These are phyloP conservation scores for Leptodontidium sp. DNA, from an alignment of 2,329 filamentous ascomycete species.

Conservation along the genomic window DNA sequence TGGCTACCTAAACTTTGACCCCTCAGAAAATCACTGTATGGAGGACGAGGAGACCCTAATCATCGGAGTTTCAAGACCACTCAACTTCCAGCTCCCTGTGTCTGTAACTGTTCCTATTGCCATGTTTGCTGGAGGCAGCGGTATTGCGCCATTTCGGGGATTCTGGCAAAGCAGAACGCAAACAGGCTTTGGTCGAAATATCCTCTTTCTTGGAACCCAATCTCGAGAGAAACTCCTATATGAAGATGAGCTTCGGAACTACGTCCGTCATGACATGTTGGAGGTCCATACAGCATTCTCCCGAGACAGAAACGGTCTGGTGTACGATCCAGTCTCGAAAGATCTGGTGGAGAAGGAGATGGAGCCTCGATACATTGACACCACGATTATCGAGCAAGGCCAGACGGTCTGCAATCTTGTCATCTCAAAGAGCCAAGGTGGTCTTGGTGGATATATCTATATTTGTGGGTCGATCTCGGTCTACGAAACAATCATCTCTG, in stretches of 20 bases:
- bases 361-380: neutral
- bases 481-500: constrained; percentile 1
- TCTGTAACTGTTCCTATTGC: neutral
- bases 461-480: neutral
- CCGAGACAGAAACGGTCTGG: neutral
- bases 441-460: constrained; percentile 1
- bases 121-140: constrained; percentile 3
- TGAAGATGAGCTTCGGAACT: constrained; percentile 1
- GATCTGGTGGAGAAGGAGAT: neutral
- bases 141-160: neutral
- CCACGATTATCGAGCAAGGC: neutral
- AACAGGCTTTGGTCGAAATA: neutral
- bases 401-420: neutral
- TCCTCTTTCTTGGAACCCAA: neutral
- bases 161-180: constrained; percentile 6
- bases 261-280: constrained; percentile 3
- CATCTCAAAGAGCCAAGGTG: constrained; percentile 5
- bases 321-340: neutral
- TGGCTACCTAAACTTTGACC: neutral
- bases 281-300: constrained; percentile 3
- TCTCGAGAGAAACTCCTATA: neutral
- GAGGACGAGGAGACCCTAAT: neutral
- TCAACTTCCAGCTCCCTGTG: neutral
- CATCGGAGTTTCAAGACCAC: constrained; percentile 2
- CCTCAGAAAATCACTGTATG: neutral